Conservation (phyloP, 352 stramenopile genomes). For the Phytopythium cucurbitacearum region DNA sequence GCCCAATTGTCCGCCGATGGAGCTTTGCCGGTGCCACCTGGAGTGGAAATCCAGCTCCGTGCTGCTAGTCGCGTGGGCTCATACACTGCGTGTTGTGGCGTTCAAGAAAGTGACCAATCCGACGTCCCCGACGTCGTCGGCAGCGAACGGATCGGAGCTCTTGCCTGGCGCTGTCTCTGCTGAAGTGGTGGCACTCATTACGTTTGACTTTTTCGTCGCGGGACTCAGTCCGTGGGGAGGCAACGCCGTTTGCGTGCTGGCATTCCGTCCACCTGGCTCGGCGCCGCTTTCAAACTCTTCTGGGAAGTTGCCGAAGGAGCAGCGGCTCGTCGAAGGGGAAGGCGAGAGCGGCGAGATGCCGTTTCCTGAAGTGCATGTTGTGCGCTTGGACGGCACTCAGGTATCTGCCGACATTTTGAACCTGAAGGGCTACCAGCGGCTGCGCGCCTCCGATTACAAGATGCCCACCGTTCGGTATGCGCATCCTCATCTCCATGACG, state of each 20-base stretch:
- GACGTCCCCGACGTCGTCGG: constrained; percentile 26
- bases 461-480: constrained; percentile 71
- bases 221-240: constrained; percentile 66
- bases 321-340: constrained; percentile 59
- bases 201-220: constrained; percentile 83
- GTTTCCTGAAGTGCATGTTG: constrained; percentile 84
- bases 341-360: constrained; percentile 66
- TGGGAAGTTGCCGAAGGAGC: constrained; percentile 31
- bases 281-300: constrained; percentile 11
- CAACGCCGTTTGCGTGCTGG: constrained; percentile 57
- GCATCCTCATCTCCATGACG: constrained; percentile 14
- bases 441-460: constrained; percentile 78
- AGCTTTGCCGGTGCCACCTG: constrained; percentile 76
- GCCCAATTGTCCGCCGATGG: constrained; percentile 74
- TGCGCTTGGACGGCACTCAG: constrained; percentile 81
- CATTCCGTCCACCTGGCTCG: constrained; percentile 64
- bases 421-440: constrained; percentile 64
- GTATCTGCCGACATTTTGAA: constrained; percentile 83
- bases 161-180: constrained; percentile 35
- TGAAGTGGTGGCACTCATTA: constrained; percentile 67
- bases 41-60: constrained; percentile 59
- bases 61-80: constrained; percentile 73
- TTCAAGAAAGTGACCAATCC: constrained; percentile 51
- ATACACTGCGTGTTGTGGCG: constrained; percentile 74
- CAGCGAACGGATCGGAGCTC: constrained; percentile 19